Percentiles rank a stretch among this genome's conserved stretches.
phyloP scores from a whole-genome alignment of 148 eudicot species.

The Rhododendron ovatum region DNA sequence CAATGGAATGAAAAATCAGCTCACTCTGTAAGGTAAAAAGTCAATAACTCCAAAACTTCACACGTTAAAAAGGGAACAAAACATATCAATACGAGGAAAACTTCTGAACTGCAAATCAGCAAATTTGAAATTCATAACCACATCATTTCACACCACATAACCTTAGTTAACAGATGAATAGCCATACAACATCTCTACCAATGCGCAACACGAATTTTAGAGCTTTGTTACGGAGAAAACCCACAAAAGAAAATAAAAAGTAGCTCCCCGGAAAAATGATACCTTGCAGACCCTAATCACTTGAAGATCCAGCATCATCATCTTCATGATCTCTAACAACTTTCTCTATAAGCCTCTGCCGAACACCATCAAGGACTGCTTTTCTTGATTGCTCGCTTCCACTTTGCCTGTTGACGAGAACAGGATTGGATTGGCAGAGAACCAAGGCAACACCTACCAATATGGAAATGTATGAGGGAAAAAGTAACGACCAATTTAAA shows the following conservation, averaged over 20 bases:
- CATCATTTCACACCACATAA: background rate
- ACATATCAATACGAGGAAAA: background rate
- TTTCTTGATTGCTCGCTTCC: conserved; percentile 55
- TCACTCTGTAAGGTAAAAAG: background rate
- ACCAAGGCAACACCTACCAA: conserved; percentile 72
- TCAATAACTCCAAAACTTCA: background rate
- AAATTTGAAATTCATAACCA: background rate
- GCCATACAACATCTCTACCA: background rate
- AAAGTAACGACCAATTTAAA: background rate
- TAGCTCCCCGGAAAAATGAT: too few relatives aligned
- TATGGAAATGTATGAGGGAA: background rate
- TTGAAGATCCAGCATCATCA: conserved; percentile 56
- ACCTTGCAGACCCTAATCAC: conserved; percentile 42
- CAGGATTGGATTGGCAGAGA: conserved; percentile 90
- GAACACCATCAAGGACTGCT: conserved; percentile 56
- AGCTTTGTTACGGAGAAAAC: background rate
- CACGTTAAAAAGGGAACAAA: background rate
- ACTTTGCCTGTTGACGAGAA: conserved; percentile 69
- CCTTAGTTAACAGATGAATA: background rate
- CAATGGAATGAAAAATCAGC: background rate
- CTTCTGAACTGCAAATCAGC: background rate
- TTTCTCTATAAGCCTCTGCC: conserved; percentile 49
- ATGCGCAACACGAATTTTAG: background rate
- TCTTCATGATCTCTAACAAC: conserved; percentile 53
- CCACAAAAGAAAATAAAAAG: background rate